Evolutionary conservation across 1,284 basidiomycete genomes (phyloP).

Genomic region (Trichosporon ovoides): DNA sequence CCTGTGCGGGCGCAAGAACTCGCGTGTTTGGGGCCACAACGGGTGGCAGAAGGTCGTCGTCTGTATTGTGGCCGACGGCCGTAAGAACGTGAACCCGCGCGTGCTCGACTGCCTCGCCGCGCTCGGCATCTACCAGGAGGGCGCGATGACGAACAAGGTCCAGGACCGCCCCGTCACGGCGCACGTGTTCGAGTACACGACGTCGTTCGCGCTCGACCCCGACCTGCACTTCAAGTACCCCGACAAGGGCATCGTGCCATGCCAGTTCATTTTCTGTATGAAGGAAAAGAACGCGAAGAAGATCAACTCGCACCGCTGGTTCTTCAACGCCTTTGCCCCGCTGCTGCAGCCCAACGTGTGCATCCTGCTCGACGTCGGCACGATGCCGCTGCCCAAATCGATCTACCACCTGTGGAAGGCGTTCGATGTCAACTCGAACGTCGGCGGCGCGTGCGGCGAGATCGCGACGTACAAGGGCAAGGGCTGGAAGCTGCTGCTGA

Average conservation of each 20-base stretch:
- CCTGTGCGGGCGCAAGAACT: conserved; percentile 87
- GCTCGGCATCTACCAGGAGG: conserved; percentile 57
- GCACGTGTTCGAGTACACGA: conserved; percentile 87
- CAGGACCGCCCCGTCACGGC: conserved; percentile 84
- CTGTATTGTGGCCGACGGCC: conserved; percentile 91
- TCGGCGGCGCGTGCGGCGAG: conserved; percentile 91
- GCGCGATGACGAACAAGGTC: conserved; percentile 83
- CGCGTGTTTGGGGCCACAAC: conserved; percentile 90
- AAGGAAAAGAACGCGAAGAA: conserved; percentile 70
- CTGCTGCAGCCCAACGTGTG: conserved; percentile 56
- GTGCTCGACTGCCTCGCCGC: conserved; percentile 75
- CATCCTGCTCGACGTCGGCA: conserved; percentile 80
- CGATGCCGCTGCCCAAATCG: conserved; percentile 68
- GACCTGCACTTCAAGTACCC: conserved; percentile 90
- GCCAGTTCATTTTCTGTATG: conserved; percentile 73
- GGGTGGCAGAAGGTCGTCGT: conserved; percentile 98
- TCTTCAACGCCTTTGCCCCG: conserved; percentile 77
- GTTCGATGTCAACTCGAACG: conserved; percentile 87
- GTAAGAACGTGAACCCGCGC: conserved; percentile 84
- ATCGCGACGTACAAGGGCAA: conserved; percentile 90
- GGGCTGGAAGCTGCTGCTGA: conserved; percentile 71
- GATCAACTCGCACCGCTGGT: conserved; percentile 93
- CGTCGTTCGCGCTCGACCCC: conserved; percentile 80
- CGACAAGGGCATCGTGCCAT: conserved; percentile 86
- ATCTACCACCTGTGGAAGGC: conserved; percentile 92